Percentiles rank a stretch among this genome's conserved stretches.
Evolutionary conservation across 306 rosid species (phyloP).

Genomic region (Lithocarpus polystachyus): DNA sequence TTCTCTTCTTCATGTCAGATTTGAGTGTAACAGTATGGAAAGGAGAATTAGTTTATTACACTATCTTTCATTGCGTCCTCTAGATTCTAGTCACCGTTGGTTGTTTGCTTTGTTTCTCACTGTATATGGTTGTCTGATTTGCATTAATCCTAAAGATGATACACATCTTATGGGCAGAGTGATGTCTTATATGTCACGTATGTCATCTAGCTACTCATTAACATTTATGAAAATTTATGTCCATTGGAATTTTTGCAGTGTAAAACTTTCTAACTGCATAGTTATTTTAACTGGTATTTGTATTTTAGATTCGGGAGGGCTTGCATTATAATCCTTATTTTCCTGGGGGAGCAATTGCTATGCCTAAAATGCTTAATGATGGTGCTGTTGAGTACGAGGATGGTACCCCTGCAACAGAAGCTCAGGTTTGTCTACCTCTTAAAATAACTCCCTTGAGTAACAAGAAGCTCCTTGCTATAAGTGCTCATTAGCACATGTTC

Average conservation of each 20-base stretch:
- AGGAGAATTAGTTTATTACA: too few species aligned
- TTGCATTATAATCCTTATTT: constrained; percentile 94
- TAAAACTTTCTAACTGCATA: not conserved
- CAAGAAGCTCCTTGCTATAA: not conserved
- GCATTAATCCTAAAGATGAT: not conserved
- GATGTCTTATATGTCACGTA: not conserved
- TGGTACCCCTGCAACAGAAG: constrained; percentile 88
- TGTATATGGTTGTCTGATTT: not conserved
- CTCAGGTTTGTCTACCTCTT: constrained; percentile 57
- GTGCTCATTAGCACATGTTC: not conserved
- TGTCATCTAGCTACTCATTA: not conserved
- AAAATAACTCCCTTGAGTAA: not conserved
- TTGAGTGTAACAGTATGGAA: too few species aligned
- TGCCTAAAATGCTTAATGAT: constrained; percentile 99
- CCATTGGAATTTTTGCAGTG: not conserved
- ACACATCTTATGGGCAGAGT: not conserved
- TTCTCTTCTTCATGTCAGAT: too few species aligned
- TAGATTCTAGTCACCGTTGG: too few species aligned
- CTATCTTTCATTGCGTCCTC: too few species aligned
- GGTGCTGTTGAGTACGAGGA: constrained; percentile 97
- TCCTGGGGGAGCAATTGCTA: constrained; percentile 99
- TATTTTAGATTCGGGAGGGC: constrained; percentile 87
- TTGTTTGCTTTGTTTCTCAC: not conserved
- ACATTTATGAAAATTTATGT: not conserved
- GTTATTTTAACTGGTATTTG: constrained; percentile 14